phyloP scores from a whole-genome alignment of 202 grass and related monocot genomes.

The Musa balbisiana region DNA sequence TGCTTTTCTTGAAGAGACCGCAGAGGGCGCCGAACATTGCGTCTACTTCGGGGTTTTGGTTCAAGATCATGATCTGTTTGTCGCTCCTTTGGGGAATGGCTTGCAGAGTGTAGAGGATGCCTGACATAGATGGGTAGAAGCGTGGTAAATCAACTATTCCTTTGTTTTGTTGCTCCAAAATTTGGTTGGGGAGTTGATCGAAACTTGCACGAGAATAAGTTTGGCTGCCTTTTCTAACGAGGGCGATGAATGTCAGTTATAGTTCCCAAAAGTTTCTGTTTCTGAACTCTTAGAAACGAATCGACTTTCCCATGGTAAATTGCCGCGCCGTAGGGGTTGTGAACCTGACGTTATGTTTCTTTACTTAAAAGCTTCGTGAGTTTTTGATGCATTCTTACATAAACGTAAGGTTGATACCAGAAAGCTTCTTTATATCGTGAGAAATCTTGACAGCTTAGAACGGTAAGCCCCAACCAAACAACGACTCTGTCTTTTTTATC shows the following conservation, averaged over 20 bases:
- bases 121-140: not conserved
- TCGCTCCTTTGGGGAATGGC: not conserved
- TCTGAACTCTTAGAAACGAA: not conserved
- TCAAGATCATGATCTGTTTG: not conserved
- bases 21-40: not conserved
- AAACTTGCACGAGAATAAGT: not conserved
- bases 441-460: not conserved
- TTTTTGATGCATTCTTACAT: not conserved
- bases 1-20: not conserved
- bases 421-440: not conserved
- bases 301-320: not conserved
- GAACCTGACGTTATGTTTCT: not conserved
- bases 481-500: not conserved
- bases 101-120: not conserved
- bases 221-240: not conserved
- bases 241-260: not conserved
- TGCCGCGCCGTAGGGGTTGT: not conserved
- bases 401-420: not conserved
- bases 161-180: not conserved
- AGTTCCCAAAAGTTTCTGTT: not conserved
- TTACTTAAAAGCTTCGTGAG: not conserved
- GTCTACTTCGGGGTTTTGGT: not conserved
- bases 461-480: not conserved
- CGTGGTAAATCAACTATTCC: not conserved
- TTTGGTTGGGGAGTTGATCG: not conserved